These are phyloP conservation scores for Ceriops decandra DNA, from an alignment of 345 rosid genomes.

Conservation along the genomic window DNA sequence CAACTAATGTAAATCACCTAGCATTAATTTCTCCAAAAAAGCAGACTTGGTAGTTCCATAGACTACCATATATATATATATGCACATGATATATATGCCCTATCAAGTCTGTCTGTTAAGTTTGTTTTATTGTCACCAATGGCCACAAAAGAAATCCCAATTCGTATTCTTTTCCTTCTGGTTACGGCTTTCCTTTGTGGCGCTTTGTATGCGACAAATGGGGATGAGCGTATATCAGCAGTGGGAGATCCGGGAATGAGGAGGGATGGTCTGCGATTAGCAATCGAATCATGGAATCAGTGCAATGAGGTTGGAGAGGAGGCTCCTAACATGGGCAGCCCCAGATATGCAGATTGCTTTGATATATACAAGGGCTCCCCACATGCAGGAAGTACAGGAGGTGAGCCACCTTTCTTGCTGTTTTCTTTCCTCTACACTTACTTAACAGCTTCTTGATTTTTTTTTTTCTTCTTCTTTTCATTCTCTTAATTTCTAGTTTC, in stretches of 20 bases:
- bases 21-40: too few relatives aligned
- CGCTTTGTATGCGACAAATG: slow-evolving; percentile 8
- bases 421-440: neutral
- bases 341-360: slow-evolving; percentile 85
- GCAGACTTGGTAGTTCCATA: too few relatives aligned
- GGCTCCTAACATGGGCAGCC: slow-evolving; percentile 77
- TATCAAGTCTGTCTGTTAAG: neutral
- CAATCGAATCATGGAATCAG: slow-evolving; percentile 86
- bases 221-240: slow-evolving; percentile 35
- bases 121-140: slow-evolving; percentile 20
- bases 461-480: neutral
- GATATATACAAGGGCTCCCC: slow-evolving; percentile 37
- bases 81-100: neutral
- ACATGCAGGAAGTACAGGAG: neutral
- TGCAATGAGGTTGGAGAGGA: slow-evolving; percentile 84
- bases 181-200: slow-evolving; percentile 14
- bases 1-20: too few relatives aligned
- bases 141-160: slow-evolving; percentile 19
- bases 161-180: neutral
- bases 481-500: neutral
- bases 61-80: neutral
- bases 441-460: neutral
- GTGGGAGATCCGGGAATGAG: slow-evolving; percentile 81
- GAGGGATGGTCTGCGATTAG: slow-evolving; percentile 69
- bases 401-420: neutral